Conservation (phyloP, 169 alveolate genomes). For the Cryptosporidium parvum region DNA sequence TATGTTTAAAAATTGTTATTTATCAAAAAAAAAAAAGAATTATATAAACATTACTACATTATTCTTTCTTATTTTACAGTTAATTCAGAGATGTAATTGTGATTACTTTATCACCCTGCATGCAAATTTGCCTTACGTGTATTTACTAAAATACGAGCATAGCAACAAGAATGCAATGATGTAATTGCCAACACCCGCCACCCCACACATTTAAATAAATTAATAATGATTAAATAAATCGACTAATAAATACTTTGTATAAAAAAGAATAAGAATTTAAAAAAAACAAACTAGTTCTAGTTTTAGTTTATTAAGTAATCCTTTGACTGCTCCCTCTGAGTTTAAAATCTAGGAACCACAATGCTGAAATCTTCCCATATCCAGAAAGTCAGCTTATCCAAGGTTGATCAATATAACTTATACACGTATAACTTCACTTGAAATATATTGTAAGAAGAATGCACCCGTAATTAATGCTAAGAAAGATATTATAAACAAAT, state of each 20-base stretch:
- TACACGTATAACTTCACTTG: slow-evolving; percentile 8
- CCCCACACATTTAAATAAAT: neutral
- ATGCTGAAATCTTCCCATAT: neutral
- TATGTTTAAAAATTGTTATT: neutral
- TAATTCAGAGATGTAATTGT: neutral
- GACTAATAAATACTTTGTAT: neutral
- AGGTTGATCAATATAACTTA: neutral
- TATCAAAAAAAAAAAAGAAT: neutral
- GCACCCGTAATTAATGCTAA: slow-evolving; percentile 37
- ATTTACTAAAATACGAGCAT: slow-evolving; percentile 3
- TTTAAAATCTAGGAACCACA: neutral
- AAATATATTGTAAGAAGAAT: slow-evolving; percentile 36
- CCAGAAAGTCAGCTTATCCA: neutral
- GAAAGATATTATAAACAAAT: slow-evolving; percentile 32
- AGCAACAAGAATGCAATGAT: neutral
- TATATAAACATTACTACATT: neutral
- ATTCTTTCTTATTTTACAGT: neutral
- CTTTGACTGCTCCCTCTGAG: neutral
- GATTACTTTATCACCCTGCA: neutral
- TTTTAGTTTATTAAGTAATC: neutral
- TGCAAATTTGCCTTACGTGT: neutral
- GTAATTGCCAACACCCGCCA: neutral
- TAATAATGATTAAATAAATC: neutral
- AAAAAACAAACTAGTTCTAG: neutral
- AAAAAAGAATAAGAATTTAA: neutral